Base-by-base conservation (phyloP, 257 asterid genomes). In the Jacaranda copaia region DNA sequence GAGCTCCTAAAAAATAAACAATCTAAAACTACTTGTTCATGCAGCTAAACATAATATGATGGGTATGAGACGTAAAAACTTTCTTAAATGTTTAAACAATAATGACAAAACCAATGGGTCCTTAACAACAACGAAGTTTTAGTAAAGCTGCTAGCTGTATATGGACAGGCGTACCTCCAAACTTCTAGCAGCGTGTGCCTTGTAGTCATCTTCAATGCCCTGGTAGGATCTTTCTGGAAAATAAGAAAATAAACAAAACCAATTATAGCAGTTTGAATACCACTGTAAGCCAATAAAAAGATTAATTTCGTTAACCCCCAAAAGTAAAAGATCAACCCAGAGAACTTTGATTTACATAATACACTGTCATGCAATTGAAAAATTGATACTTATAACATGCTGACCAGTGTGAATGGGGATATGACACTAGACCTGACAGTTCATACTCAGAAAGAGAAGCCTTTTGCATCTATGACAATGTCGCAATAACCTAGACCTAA, bases 201-300 rank as follows among this genome's bases (percentile, higher is more conserved):
- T 11, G 99, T 93, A 3, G 97, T 91, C 99, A 96, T 96, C 86
- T 85, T 87, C 81, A 93, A 75, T 51, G 97, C 97, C 88, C 94
- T 86, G 38, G 70, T 46, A 6, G 91, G 96, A 86, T 96, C 97
- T 80, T 76, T 88, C 99, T 96, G 89, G 25, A 67, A 79, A 74
- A 79, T 36, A 48, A 51, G 15, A 68, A 73, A 5, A 58, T 13
- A 18, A 69, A 79, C 6, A 76, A 25, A 45, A 52, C 39, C 14
- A 64, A 57, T 43, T 36, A 77, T 32, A 32, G 32, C 36, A 56
- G 55, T 16, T 20, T 32, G 52, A 48, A 65, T 15, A 45, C 40
- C 45, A 45, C 14, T 48, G 16, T 15, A 70, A 36, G 71, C 63
- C 52, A 25, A 75, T 40, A 49, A 15, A 70, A 53, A 32, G 20